A percentile compares a stretch with the other conserved stretches of the same genome.
Evolutionary conservation across 139 green algal genomes (phyloP).

Genomic region (Asterochloris sp.): DNA sequence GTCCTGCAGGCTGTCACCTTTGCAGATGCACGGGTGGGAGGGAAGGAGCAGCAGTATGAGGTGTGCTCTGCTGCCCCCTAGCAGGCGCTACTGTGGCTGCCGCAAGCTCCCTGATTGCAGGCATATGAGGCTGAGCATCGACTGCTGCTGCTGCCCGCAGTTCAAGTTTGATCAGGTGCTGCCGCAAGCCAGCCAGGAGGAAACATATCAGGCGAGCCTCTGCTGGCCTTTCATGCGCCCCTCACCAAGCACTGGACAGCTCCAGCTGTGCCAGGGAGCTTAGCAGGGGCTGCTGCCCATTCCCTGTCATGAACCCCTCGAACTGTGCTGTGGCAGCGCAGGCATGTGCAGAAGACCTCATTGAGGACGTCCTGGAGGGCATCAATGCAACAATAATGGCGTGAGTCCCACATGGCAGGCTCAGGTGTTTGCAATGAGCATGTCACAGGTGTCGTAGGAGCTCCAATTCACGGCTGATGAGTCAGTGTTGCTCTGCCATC

Average conservation of each 20-base stretch:
- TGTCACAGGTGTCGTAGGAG: too few species aligned
- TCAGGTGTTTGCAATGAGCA: too few species aligned
- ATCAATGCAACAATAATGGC: constrained; percentile 81
- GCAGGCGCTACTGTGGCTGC: not conserved
- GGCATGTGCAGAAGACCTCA: constrained; percentile 49
- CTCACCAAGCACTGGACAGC: not conserved
- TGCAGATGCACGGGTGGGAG: not conserved
- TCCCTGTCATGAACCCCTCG: not conserved
- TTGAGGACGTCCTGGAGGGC: constrained; percentile 48
- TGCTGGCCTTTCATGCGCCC: not conserved
- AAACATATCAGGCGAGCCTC: not conserved
- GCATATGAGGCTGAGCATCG: not conserved
- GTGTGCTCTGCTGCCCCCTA: not conserved
- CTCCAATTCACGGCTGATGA: too few species aligned
- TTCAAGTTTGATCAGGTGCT: constrained; percentile 16
- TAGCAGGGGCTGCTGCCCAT: not conserved
- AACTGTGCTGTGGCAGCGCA: not conserved
- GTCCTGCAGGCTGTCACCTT: not conserved
- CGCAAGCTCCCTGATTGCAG: not conserved
- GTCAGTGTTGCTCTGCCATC: too few species aligned
- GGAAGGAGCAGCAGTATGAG: constrained; percentile 3
- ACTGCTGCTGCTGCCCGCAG: not conserved
- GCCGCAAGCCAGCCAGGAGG: constrained; percentile 12
- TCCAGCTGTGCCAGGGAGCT: not conserved
- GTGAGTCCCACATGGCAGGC: too few species aligned